Evolutionary conservation across 2,329 filamentous ascomycete species (phyloP), one percentile per base, ranked within the genome.

Genomic region (Talaromyces islandicus): DNA sequence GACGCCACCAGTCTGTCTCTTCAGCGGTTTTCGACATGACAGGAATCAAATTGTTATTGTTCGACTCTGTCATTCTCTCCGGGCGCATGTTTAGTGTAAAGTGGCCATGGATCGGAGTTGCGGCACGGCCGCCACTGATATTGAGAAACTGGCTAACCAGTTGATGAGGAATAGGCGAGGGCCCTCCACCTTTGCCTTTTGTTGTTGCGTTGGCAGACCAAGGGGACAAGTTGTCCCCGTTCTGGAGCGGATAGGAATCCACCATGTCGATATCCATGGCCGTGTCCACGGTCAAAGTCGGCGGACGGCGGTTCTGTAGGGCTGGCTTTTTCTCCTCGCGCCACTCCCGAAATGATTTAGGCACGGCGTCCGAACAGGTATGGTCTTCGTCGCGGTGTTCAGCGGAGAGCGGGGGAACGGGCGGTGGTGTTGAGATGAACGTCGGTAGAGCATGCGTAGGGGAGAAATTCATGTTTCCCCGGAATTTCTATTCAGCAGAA

Each of bases 361-460:
- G 60, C 46, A 57, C 56, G 60, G 56, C 53, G 50, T 63, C 58
- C 30, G 66, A 66, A 29, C 38, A 21, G 19, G 17, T 67, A 14
- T 52, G 41, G n/a, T 75, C 73, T 27, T 75, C 70, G 25, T 73
- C 71, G 10, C 71, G 74, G 1, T 74, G 73, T 38, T 77, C 72
- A 19, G 66, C 67, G 0, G 74, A 73, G 2, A 72, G 77, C n/a
- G 74, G 61, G 14, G 66, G 67, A 6, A 38, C 35, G 30, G 70
- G 67, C 30, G 67, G 57, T 43, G 64, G 62, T 29, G 66, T 64
- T 10, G 67, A 50, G 62, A 64, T 24, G 61, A 46, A 24, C 3
- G 10, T 24, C 43, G 43, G 43, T 12, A 24, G 43, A 11, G 43
- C 59, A 32, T 69, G 65, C 2, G 50, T 30, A 19, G 38, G 19